These are phyloP conservation scores for Candida sakaeoensis DNA, from an alignment of 805 yeast species.

Conservation along the genomic window DNA sequence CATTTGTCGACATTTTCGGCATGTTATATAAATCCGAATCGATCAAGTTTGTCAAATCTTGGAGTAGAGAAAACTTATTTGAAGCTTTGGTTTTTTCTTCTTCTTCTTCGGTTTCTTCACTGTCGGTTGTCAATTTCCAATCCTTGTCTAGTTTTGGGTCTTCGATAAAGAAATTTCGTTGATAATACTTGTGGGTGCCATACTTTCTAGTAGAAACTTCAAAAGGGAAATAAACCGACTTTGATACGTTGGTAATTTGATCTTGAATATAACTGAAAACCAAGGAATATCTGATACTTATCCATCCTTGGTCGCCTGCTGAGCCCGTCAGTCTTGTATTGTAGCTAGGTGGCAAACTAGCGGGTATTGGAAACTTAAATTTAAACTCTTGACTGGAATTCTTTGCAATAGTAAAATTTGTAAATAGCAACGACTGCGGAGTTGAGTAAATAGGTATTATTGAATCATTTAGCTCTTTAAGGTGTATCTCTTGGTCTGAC, in stretches of 20 bases:
- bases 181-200: conserved; percentile 27
- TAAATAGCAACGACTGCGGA: conserved; percentile 35
- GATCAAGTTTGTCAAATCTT: conserved; percentile 30
- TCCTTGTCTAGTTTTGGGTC: conserved; percentile 20
- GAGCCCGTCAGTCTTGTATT: conserved; percentile 39
- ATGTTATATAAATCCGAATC: conserved; percentile 29
- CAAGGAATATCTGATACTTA: conserved; percentile 34
- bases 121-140: conserved; percentile 22
- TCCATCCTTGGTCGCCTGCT: conserved; percentile 35
- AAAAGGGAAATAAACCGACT: conserved; percentile 34
- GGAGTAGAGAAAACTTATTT: conserved; percentile 19
- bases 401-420: conserved; percentile 23
- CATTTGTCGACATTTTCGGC: conserved; percentile 31
- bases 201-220: conserved; percentile 22
- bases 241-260: neutral
- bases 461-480: conserved; percentile 26
- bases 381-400: conserved; percentile 16
- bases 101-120: conserved; percentile 2
- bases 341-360: conserved; percentile 36
- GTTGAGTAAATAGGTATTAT: conserved; percentile 40
- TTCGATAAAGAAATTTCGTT: conserved; percentile 23
- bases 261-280: conserved; percentile 30
- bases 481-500: conserved; percentile 10
- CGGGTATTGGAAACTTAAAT: conserved; percentile 21
- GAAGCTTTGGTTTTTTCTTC: conserved; percentile 1